These are phyloP conservation scores for Malus sieversii DNA, from an alignment of 306 rosid genomes.

Conservation along the genomic window DNA sequence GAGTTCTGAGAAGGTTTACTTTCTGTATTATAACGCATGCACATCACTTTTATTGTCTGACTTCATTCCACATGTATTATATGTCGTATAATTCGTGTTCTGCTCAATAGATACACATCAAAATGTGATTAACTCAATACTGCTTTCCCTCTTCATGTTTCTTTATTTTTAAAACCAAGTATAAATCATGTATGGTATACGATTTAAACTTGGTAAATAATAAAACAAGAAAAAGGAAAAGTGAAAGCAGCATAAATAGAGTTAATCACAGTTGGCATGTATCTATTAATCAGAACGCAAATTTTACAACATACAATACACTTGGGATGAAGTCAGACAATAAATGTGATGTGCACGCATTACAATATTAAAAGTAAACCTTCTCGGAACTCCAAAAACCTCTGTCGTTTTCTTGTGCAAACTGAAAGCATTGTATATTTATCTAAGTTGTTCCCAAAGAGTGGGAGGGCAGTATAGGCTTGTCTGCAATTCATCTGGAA, in stretches of 20 bases:
- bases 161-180: background rate
- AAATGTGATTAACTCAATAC: background rate
- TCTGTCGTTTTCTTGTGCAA: background rate
- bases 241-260: background rate
- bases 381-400: background rate
- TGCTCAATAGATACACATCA: background rate
- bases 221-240: background rate
- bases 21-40: background rate
- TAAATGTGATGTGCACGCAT: background rate
- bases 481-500: background rate
- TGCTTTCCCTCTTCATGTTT: background rate
- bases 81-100: background rate
- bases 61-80: background rate
- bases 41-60: background rate
- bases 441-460: background rate
- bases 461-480: background rate
- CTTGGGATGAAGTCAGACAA: background rate
- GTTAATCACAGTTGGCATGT: background rate
- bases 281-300: background rate
- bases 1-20: background rate
- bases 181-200: too few species aligned
- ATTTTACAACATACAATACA: background rate
- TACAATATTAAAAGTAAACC: background rate
- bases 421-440: background rate
- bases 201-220: background rate